A percentile compares a stretch with the other conserved stretches of the same genome.
These are phyloP conservation scores for Fusarium pseudoanthophilum DNA, from an alignment of 2,329 filamentous ascomycete genomes.

Conservation along the genomic window DNA sequence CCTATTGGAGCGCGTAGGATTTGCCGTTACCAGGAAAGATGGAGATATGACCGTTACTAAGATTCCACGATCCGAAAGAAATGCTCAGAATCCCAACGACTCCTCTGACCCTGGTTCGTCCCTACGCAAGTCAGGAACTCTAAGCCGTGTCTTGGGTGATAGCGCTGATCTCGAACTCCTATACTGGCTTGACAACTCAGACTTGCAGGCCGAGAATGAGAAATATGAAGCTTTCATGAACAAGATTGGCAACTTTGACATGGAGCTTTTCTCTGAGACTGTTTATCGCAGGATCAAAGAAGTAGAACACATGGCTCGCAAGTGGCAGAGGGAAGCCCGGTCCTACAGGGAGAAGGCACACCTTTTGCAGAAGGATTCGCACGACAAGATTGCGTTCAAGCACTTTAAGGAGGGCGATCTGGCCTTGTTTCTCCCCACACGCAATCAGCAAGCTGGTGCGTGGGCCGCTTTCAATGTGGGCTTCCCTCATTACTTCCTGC, in stretches of 20 bases:
- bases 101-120: conserved; percentile 66
- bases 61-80: conserved; percentile 68
- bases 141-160: conserved; percentile 67
- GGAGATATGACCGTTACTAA: conserved; percentile 81
- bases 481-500: conserved; percentile 95
- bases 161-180: conserved; percentile 77
- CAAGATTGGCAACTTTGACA: conserved; percentile 80
- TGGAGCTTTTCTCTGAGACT: conserved; percentile 85
- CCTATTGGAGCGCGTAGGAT: conserved; percentile 88
- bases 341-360: conserved; percentile 90
- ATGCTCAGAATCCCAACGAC: conserved; percentile 65
- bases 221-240: conserved; percentile 81
- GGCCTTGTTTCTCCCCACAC: conserved; percentile 90
- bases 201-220: conserved; percentile 72
- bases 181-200: conserved; percentile 81
- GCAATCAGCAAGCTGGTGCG: conserved; percentile 92
- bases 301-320: conserved; percentile 90
- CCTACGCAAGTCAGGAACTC: conserved; percentile 63
- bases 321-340: conserved; percentile 90
- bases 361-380: conserved; percentile 81
- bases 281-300: conserved; percentile 92
- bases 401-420: conserved; percentile 97
- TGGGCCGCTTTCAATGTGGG: conserved; percentile 99
- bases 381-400: conserved; percentile 95
- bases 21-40: conserved; percentile 79